These are phyloP conservation scores for Aspergillus ellipticus DNA, from an alignment of 495 filamentous ascomycete species.

Conservation along the genomic window DNA sequence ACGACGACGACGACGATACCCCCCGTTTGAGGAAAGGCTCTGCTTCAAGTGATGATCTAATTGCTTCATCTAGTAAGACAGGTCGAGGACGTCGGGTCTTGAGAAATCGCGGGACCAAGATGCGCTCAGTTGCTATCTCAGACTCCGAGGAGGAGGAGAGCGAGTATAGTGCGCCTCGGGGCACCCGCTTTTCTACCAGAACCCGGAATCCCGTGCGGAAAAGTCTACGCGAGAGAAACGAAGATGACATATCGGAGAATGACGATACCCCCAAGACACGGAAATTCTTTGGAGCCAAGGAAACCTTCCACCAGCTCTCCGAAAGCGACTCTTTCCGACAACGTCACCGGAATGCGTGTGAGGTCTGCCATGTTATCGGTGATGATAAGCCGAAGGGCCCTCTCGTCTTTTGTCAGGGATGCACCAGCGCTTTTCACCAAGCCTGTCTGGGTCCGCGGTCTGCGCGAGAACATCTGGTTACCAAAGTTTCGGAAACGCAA, in stretches of 20 bases:
- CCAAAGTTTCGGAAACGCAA: slow-evolving; percentile 71
- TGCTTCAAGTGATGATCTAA: slow-evolving; percentile 25
- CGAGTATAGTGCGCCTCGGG: slow-evolving; percentile 5
- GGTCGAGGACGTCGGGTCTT: slow-evolving; percentile 41
- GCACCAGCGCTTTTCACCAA: slow-evolving; percentile 77
- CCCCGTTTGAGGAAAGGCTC: neutral
- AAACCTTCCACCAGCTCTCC: slow-evolving; percentile 58
- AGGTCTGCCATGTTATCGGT: slow-evolving; percentile 59
- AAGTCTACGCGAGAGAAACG: slow-evolving; percentile 62
- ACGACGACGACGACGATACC: slow-evolving; percentile 13
- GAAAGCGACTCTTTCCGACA: slow-evolving; percentile 57
- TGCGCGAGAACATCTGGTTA: slow-evolving; percentile 81
- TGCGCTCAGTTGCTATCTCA: slow-evolving; percentile 2
- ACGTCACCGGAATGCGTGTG: slow-evolving; percentile 67
- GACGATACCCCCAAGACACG: slow-evolving; percentile 44
- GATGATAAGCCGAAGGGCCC: slow-evolving; percentile 52
- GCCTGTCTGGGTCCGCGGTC: slow-evolving; percentile 72
- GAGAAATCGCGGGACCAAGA: neutral
- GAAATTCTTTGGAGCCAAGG: slow-evolving; percentile 55
- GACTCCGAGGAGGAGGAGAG: slow-evolving; percentile 17
- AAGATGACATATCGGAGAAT: slow-evolving; percentile 66
- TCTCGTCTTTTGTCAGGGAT: slow-evolving; percentile 88
- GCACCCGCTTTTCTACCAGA: slow-evolving; percentile 29
- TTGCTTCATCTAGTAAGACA: slow-evolving; percentile 7
- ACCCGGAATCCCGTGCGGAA: slow-evolving; percentile 27